A percentile compares a stretch with the other conserved stretches of the same genome.
phyloP scores from a whole-genome alignment of 1,139 yeast genomes.

The Barnettozyma hawaiiensis region DNA sequence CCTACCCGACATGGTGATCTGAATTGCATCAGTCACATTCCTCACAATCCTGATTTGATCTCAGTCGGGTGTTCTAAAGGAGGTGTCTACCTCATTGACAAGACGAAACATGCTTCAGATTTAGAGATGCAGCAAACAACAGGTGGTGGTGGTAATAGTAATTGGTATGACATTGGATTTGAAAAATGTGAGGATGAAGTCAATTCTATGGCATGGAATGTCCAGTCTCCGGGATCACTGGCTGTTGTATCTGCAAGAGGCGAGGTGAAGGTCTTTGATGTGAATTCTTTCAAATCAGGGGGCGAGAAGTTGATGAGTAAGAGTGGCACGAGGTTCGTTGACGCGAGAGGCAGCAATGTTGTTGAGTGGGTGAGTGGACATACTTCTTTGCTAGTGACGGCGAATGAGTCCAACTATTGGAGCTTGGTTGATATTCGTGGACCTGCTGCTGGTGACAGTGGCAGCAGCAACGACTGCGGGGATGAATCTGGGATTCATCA shows the following conservation, averaged over 20 bases:
- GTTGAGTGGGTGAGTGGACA: slow-evolving; percentile 57
- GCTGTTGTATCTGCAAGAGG: slow-evolving; percentile 58
- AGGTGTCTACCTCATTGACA: slow-evolving; percentile 59
- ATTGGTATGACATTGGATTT: slow-evolving; percentile 5
- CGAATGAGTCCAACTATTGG: slow-evolving; percentile 50
- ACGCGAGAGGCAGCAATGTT: slow-evolving; percentile 49
- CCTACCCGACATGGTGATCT: slow-evolving; percentile 46
- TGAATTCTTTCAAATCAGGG: slow-evolving; percentile 28
- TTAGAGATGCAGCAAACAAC: slow-evolving; percentile 3
- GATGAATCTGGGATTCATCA: slow-evolving; percentile 28
- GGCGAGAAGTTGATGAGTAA: slow-evolving; percentile 18
- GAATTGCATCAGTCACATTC: slow-evolving; percentile 74
- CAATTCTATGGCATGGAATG: slow-evolving; percentile 62
- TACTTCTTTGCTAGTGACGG: slow-evolving; percentile 49
- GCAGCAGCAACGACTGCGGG: slow-evolving; percentile 16
- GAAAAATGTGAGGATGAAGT: slow-evolving; percentile 36
- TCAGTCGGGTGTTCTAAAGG: slow-evolving; percentile 80
- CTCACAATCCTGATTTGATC: slow-evolving; percentile 63
- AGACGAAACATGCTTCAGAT: slow-evolving; percentile 35
- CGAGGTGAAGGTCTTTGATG: slow-evolving; percentile 50
- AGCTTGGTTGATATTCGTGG: slow-evolving; percentile 48
- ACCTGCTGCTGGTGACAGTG: no score
- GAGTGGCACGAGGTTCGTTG: slow-evolving; percentile 13
- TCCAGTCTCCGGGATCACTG: slow-evolving; percentile 43
- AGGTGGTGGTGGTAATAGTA: neutral